Evolutionary conservation across 2,329 filamentous ascomycete species (phyloP).

Genomic region (Neonectria coccinea): DNA sequence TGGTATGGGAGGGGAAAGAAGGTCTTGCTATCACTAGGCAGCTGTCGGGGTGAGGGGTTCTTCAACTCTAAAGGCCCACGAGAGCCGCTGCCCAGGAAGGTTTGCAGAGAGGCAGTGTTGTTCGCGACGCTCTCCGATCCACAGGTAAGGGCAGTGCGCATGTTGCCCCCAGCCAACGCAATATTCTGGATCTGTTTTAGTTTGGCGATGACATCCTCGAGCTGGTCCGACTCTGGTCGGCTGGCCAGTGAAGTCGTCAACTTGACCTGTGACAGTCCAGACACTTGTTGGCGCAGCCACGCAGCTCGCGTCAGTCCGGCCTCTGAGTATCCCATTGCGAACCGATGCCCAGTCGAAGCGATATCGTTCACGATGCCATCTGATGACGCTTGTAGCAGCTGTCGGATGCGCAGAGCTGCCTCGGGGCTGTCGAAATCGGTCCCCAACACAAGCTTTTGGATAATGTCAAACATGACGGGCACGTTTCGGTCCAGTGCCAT

Average conservation of each 20-base stretch:
- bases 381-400: conserved; percentile 86
- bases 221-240: conserved; percentile 74
- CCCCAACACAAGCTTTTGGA: conserved; percentile 83
- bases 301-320: conserved; percentile 79
- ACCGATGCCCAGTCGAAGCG: conserved; percentile 89
- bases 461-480: conserved; percentile 87
- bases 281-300: conserved; percentile 83
- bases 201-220: conserved; percentile 82
- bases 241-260: conserved; percentile 83
- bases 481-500: conserved; percentile 92
- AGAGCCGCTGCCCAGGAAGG: conserved; percentile 69
- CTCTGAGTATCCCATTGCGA: conserved; percentile 85
- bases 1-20: conserved; percentile 97
- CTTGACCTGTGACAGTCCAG: conserved; percentile 90
- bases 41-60: conserved; percentile 46
- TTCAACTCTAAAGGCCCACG: conserved; percentile 55
- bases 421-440: conserved; percentile 90
- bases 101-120: conserved; percentile 78
- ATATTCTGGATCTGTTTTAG: conserved; percentile 87
- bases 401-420: conserved; percentile 83
- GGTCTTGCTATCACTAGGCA: conserved; percentile 72
- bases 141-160: conserved; percentile 89
- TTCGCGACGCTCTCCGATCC: conserved; percentile 75
- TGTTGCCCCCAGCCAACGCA: conserved; percentile 74
- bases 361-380: conserved; percentile 93